Base-by-base conservation (phyloP, 2,329 filamentous ascomycete species). In the Tothia fuscella region DNA sequence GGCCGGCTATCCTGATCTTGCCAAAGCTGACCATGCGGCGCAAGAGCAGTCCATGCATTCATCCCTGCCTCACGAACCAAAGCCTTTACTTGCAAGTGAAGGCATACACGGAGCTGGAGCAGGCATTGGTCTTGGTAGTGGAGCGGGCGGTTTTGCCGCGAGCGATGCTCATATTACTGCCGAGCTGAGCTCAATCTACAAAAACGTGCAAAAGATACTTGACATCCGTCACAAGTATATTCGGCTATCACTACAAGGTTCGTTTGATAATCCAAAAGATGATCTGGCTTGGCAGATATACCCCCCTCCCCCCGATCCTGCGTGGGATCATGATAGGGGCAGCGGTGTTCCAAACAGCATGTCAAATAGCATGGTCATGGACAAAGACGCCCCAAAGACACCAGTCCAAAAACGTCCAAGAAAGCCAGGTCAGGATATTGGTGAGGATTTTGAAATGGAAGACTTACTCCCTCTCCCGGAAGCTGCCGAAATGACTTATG, bases 211-310 rank as follows among this genome's bases (percentile, higher is more conserved):
- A 57, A 81, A 82, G 50, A 76, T 96, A n/a, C 63, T 95, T 34
- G 85, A 95, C 51, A 70, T 88, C 30, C 78, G 91, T 46, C 80
- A 87, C 58, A 93, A 86, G 53, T 98, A 96, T 61, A 84, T 96
- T 40, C 68, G 76, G 1, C 63, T 95, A 13, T 96, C 91, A 0
- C 67, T 88, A 16, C 91, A 98, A 56, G 74, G 82, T 7, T 72
- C 80, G 6, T 72, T 76, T 10, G 85, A 94, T 56, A 95, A 96
- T 51, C 91, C 91, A 1, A 86, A 86, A 52, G 87, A 96, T 56
- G 75, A 82, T 14, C 72, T 79, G 1, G 73, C 70, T 38, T 98
- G 89, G 89, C 71, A 74, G 41, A 85, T 98, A 33, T 96, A 96
- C 53, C 91, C 91, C 7, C 78, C 84, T 12, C 88, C 88, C 4